These are phyloP conservation scores for Ceratobasidium sp. DNA, from an alignment of 1,284 basidiomycete genomes.

Conservation along the genomic window DNA sequence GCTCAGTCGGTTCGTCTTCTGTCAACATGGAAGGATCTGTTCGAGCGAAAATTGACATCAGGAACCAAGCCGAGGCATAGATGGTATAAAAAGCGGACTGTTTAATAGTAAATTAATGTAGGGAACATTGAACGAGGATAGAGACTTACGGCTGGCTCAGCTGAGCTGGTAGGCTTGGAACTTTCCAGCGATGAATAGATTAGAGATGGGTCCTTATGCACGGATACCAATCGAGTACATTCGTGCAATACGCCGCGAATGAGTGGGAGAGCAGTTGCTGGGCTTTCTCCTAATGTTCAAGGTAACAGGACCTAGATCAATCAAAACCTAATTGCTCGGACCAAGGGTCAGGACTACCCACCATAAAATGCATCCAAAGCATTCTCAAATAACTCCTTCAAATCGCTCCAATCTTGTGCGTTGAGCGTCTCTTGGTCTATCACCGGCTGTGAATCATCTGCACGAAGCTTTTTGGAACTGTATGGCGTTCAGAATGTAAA, in stretches of 20 bases:
- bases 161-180: not conserved
- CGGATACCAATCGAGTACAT: conserved; percentile 69
- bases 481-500: too few species aligned
- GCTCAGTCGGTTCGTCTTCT: conserved; percentile 66
- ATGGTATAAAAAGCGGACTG: conserved; percentile 72
- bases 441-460: not conserved
- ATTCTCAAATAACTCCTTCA: conserved; percentile 71
- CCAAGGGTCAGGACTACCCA: conserved; percentile 51
- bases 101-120: not conserved
- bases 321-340: not conserved
- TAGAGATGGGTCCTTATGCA: conserved; percentile 68
- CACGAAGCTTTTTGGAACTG: conserved; percentile 20
- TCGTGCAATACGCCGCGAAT: conserved; percentile 74
- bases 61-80: conserved; percentile 71
- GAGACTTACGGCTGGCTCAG: conserved; percentile 1
- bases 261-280: conserved; percentile 65
- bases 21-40: conserved; percentile 64
- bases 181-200: conserved; percentile 57
- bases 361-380: conserved; percentile 72
- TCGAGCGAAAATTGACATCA: conserved; percentile 70
- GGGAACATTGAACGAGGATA: not conserved
- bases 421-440: conserved; percentile 51
- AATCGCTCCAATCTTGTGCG: conserved; percentile 72
- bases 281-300: conserved; percentile 61
- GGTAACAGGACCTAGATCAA: conserved; percentile 36